Evolutionary conservation across 1,139 yeast genomes (phyloP).

Genomic region (Debaryomycetaceae sp.): DNA sequence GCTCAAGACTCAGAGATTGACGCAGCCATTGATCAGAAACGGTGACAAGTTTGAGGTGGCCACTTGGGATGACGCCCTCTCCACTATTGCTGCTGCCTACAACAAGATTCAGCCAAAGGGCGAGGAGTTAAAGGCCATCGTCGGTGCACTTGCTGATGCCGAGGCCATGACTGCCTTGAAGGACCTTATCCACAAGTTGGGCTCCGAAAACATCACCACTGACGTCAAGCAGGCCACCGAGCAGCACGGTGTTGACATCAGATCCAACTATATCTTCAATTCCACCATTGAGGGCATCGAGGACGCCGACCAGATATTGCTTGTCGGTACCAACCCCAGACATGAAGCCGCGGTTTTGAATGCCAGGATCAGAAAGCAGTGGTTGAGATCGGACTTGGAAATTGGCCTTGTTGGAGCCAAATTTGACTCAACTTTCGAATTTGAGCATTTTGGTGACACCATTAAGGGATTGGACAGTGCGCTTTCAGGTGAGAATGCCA

Average conservation of each 20-base stretch:
- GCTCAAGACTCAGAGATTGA: conserved; percentile 79
- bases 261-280: conserved; percentile 79
- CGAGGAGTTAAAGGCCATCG: conserved; percentile 74
- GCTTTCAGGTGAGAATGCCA: conserved; percentile 65
- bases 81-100: conserved; percentile 65
- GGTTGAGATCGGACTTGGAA: conserved; percentile 67
- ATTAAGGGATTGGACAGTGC: conserved; percentile 58
- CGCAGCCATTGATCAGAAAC: conserved; percentile 72
- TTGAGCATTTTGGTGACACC: conserved; percentile 60
- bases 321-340: conserved; percentile 85
- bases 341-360: conserved; percentile 88
- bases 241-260: conserved; percentile 68
- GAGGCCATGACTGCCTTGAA: conserved; percentile 80
- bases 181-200: conserved; percentile 72
- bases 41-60: conserved; percentile 72
- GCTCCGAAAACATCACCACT: conserved; percentile 77
- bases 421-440: conserved; percentile 73
- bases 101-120: conserved; percentile 55
- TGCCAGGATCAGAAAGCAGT: conserved; percentile 78
- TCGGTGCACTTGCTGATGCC: conserved; percentile 81
- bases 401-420: conserved; percentile 71
- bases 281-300: conserved; percentile 77
- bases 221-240: conserved; percentile 63
- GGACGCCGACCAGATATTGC: conserved; percentile 73
- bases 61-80: conserved; percentile 85